A percentile compares a stretch with the other conserved stretches of the same genome.
Evolutionary conservation across 2,329 filamentous ascomycete genomes (phyloP).

Genomic region (Fulvia fulva): DNA sequence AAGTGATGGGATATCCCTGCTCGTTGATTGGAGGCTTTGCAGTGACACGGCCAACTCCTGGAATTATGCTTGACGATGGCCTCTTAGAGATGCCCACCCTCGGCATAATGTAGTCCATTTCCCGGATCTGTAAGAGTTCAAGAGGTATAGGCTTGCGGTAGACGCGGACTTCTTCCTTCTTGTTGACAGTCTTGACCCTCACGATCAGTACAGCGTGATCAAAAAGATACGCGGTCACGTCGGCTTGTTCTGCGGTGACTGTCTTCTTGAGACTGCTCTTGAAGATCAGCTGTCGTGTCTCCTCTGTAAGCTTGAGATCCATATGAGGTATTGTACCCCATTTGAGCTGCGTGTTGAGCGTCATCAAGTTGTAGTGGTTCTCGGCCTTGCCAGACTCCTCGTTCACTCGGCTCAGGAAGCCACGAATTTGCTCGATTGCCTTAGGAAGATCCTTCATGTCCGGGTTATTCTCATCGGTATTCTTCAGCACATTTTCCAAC

Average conservation of each 20-base stretch:
- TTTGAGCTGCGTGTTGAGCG: constrained; percentile 84
- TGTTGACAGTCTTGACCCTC: constrained; percentile 84
- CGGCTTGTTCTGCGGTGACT: constrained; percentile 72
- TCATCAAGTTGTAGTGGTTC: constrained; percentile 92
- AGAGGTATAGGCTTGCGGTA: constrained; percentile 94
- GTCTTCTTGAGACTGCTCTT: constrained; percentile 93
- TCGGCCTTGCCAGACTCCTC: constrained; percentile 94
- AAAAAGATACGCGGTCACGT: constrained; percentile 93
- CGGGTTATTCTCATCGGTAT: constrained; percentile 81
- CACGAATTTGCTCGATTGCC: constrained; percentile 80
- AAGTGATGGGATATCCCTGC: constrained; percentile 91
- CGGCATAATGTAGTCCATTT: constrained; percentile 95
- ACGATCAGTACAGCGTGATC: constrained; percentile 93
- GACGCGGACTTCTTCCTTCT: constrained; percentile 89
- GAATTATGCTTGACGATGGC: constrained; percentile 79
- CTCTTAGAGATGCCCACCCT: constrained; percentile 75
- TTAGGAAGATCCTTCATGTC: constrained; percentile 91
- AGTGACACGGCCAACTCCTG: constrained; percentile 51
- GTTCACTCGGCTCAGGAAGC: constrained; percentile 84
- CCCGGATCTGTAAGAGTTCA: constrained; percentile 85
- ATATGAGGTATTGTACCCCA: constrained; percentile 88
- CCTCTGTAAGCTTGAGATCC: constrained; percentile 89
- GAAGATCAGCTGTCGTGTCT: constrained; percentile 86
- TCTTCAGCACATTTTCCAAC: constrained; percentile 85
- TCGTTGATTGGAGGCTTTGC: constrained; percentile 51